These are phyloP conservation scores for Citrus trifoliata DNA, from an alignment of 345 rosid genomes.

Conservation along the genomic window DNA sequence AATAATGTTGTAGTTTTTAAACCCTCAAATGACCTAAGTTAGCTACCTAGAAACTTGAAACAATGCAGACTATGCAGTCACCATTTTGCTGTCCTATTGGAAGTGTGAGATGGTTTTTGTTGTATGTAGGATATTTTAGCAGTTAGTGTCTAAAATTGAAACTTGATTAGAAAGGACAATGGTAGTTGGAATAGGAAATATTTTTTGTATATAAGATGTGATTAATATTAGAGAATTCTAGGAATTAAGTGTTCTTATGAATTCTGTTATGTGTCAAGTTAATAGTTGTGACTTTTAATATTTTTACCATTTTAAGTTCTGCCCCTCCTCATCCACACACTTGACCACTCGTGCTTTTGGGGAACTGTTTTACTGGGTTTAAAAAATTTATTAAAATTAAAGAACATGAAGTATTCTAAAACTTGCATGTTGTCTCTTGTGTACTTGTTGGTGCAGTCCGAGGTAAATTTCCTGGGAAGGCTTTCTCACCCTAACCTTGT, in stretches of 20 bases:
- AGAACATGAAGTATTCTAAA: neutral
- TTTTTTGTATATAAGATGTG: neutral
- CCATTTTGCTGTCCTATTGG: neutral
- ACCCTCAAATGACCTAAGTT: neutral
- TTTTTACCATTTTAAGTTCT: neutral
- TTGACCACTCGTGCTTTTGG: neutral
- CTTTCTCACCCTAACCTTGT: constrained; percentile 90
- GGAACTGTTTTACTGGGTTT: neutral
- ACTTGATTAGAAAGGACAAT: neutral
- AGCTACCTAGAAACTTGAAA: neutral
- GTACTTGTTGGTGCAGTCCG: constrained; percentile 50
- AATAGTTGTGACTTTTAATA: neutral
- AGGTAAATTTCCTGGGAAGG: constrained; percentile 79
- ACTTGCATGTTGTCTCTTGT: neutral
- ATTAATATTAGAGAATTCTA: neutral
- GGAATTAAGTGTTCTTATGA: neutral
- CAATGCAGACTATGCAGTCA: neutral
- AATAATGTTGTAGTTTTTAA: neutral
- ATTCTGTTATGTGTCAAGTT: neutral
- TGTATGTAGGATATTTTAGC: neutral
- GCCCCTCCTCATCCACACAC: neutral
- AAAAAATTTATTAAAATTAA: neutral
- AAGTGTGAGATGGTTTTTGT: neutral
- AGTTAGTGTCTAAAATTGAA: neutral
- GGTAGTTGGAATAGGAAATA: neutral